phyloP scores from a whole-genome alignment of 805 yeast genomes.

The Dipodascopsis uninucleata region DNA sequence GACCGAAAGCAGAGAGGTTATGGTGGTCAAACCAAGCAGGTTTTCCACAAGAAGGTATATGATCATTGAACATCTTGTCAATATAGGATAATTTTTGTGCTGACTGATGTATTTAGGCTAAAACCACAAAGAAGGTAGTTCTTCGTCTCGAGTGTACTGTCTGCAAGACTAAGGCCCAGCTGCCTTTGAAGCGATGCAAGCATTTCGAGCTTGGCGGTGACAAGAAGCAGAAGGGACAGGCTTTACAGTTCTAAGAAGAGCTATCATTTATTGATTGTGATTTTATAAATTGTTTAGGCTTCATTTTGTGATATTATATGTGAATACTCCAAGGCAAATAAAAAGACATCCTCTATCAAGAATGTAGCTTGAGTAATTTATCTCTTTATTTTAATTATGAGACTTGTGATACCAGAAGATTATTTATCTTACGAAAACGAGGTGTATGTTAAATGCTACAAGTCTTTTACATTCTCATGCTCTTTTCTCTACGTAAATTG shows the following conservation, averaged over 20 bases:
- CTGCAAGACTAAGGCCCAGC: conserved; percentile 98
- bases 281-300: too few species aligned
- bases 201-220: conserved; percentile 99
- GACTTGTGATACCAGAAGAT: too few species aligned
- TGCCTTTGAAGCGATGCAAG: conserved; percentile 98
- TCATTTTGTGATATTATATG: too few species aligned
- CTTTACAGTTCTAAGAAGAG: conserved; percentile 90
- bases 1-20: conserved; percentile 99
- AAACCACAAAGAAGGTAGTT: conserved; percentile 99
- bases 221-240: conserved; percentile 99
- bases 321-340: too few species aligned
- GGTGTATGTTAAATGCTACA: too few species aligned
- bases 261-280: not conserved
- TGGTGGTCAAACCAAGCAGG: conserved; percentile 99
- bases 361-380: too few species aligned
- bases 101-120: conserved; percentile 48
- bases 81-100: not conserved
- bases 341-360: too few species aligned
- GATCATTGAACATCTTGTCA: not conserved
- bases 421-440: too few species aligned
- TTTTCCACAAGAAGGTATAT: conserved; percentile 95
- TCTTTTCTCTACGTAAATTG: too few species aligned
- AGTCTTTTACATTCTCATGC: too few species aligned
- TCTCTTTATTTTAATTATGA: too few species aligned
- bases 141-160: conserved; percentile 97